Evolutionary conservation across 768 basidiomycete species (phyloP).

Genomic region (Leccinum obscurum): DNA sequence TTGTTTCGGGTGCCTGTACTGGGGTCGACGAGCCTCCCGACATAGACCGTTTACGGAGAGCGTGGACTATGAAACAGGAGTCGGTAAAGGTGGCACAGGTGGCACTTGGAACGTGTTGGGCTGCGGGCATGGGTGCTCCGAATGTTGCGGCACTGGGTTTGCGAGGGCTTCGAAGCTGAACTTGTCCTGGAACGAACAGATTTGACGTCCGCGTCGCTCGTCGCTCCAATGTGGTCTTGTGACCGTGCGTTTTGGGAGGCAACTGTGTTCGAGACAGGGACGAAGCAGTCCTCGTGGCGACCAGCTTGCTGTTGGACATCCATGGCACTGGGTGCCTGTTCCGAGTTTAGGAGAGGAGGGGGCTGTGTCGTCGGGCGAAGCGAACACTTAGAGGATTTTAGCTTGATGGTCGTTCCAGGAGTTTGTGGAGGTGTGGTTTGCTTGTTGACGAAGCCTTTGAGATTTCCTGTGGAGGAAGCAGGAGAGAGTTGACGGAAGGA

Average conservation of each 20-base stretch:
- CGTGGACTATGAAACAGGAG: constrained; percentile 21
- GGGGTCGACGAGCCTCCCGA: constrained; percentile 8
- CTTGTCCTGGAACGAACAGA: constrained; percentile 27
- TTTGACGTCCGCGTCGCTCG: constrained; percentile 27
- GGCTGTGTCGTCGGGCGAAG: constrained; percentile 31
- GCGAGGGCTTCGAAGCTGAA: constrained; percentile 29
- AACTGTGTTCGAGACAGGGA: constrained; percentile 2
- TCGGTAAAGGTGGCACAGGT: constrained; percentile 27
- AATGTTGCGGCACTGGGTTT: constrained; percentile 61
- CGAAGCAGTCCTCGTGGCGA: constrained; percentile 23
- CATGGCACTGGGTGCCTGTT: constrained; percentile 11
- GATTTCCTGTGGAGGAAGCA: constrained; percentile 34
- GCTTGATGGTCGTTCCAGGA: constrained; percentile 7
- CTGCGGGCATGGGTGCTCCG: constrained; percentile 53
- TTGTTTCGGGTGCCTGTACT: constrained; percentile 1
- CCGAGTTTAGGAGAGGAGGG: constrained; percentile 27
- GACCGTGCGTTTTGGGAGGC: constrained; percentile 13
- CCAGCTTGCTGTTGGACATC: constrained; percentile 17
- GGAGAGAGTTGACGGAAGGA: constrained; percentile 29
- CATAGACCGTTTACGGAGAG: constrained; percentile 17
- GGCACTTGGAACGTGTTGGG: constrained; percentile 54
- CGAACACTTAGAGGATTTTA: constrained; percentile 26
- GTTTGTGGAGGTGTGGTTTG: constrained; percentile 7
- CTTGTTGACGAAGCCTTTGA: constrained; percentile 29
- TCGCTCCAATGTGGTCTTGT: constrained; percentile 16